Conservation (phyloP, 2,329 filamentous ascomycete species). For the Fusarium sp. region DNA sequence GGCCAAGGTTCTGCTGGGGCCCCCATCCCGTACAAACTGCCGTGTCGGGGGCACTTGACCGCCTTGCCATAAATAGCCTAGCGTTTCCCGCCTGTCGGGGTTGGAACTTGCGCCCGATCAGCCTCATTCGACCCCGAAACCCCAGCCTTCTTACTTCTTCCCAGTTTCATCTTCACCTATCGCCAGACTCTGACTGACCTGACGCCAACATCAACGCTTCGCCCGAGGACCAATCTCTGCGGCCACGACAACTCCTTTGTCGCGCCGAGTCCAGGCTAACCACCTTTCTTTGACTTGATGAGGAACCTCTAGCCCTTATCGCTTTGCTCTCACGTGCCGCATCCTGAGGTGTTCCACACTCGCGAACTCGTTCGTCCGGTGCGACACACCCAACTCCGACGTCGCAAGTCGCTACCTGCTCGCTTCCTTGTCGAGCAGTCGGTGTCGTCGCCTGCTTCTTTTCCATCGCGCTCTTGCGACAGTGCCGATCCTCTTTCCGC, state of each 20-base stretch:
- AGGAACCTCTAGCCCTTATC: slow-evolving; percentile 1
- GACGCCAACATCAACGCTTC: slow-evolving; percentile 1
- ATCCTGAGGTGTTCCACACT: slow-evolving; percentile 23
- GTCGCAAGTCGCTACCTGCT: slow-evolving; percentile 38
- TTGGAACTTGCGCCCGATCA: slow-evolving; percentile 41
- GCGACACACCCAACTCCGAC: slow-evolving; percentile 42
- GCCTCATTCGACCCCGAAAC: slow-evolving; percentile 41
- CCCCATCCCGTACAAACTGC: slow-evolving; percentile 25
- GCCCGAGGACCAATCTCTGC: slow-evolving; percentile 6
- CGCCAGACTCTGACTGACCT: slow-evolving; percentile 3
- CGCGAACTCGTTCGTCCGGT: slow-evolving; percentile 32
- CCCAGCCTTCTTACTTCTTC: slow-evolving; percentile 40
- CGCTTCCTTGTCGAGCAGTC: slow-evolving; percentile 24
- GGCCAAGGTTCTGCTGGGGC: slow-evolving; percentile 13
- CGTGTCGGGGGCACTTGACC: slow-evolving; percentile 27
- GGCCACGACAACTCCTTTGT: slow-evolving; percentile 11
- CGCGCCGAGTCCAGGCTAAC: slow-evolving; percentile 8
- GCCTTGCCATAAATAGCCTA: slow-evolving; percentile 41
- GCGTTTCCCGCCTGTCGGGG: slow-evolving; percentile 17
- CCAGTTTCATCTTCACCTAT: slow-evolving; percentile 21
- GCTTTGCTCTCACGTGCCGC: slow-evolving; percentile 30
- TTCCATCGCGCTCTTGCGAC: slow-evolving; percentile 20
- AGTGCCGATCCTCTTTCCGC: slow-evolving; percentile 19
- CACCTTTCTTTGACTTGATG: not conserved
- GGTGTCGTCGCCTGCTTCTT: slow-evolving; percentile 6